Conservation (phyloP, 805 yeast species). For the Barnettozyma californica region DNA sequence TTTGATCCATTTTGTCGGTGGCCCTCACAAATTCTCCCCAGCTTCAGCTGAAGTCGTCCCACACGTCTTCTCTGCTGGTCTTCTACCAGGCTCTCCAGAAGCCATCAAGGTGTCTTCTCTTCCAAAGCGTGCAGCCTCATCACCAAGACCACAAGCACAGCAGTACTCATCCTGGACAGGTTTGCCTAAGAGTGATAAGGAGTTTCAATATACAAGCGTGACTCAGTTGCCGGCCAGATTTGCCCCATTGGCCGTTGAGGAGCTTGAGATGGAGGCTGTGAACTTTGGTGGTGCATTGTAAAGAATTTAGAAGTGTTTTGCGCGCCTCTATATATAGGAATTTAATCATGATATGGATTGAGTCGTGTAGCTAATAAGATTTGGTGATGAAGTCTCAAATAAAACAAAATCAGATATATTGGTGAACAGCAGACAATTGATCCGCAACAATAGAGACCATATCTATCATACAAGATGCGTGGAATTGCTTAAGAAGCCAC, state of each 20-base stretch:
- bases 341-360: background rate
- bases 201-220: slow-evolving; percentile 44
- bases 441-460: too few relatives aligned
- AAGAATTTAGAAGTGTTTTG: background rate
- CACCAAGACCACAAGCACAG: slow-evolving; percentile 16
- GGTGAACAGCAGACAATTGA: too few relatives aligned
- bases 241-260: slow-evolving; percentile 59
- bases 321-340: too few relatives aligned
- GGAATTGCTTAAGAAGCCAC: too few relatives aligned
- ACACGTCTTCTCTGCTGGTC: slow-evolving; percentile 40
- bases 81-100: slow-evolving; percentile 32
- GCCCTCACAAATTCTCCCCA: slow-evolving; percentile 52
- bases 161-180: slow-evolving; percentile 13
- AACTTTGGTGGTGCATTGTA: slow-evolving; percentile 73
- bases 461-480: too few relatives aligned
- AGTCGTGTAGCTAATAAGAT: background rate
- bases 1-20: slow-evolving; percentile 82
- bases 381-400: too few relatives aligned
- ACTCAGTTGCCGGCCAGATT: slow-evolving; percentile 68
- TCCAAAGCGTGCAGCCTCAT: slow-evolving; percentile 13
- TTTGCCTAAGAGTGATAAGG: slow-evolving; percentile 51
- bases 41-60: slow-evolving; percentile 34
- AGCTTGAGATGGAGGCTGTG: slow-evolving; percentile 68
- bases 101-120: slow-evolving; percentile 21
- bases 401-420: too few relatives aligned